Evolutionary conservation across 495 filamentous ascomycete genomes (phyloP).

Genomic region (Penicillium flavigenum): DNA sequence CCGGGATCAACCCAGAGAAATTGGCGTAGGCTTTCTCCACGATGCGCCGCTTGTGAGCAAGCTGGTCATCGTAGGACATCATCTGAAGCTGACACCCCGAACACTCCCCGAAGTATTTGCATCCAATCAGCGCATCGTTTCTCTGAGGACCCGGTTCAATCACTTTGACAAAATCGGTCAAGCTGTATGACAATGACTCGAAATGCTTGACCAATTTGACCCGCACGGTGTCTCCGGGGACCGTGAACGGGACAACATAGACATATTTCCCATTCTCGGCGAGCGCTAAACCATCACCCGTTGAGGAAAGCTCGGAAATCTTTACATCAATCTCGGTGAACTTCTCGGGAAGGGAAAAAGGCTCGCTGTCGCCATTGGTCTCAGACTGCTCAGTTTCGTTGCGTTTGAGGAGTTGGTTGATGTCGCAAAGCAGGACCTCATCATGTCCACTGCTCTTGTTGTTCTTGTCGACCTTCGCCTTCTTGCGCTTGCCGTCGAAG

Average conservation of each 20-base stretch:
- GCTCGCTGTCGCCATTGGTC: slow-evolving; percentile 20
- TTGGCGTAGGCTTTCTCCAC: slow-evolving; percentile 90
- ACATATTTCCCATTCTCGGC: slow-evolving; percentile 65
- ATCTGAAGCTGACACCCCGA: slow-evolving; percentile 97
- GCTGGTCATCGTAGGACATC: slow-evolving; percentile 84
- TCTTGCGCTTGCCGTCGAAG: slow-evolving; percentile 44
- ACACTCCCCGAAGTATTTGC: slow-evolving; percentile 83
- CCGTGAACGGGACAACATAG: slow-evolving; percentile 84
- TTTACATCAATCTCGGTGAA: slow-evolving; percentile 78
- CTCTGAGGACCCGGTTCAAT: slow-evolving; percentile 69
- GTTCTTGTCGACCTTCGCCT: slow-evolving; percentile 46
- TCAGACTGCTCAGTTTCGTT: slow-evolving; percentile 39
- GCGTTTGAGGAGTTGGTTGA: slow-evolving; percentile 61
- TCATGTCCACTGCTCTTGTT: slow-evolving; percentile 52
- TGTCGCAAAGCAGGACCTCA: slow-evolving; percentile 71
- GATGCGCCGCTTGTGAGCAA: slow-evolving; percentile 78
- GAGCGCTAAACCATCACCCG: slow-evolving; percentile 79
- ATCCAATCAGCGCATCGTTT: slow-evolving; percentile 72
- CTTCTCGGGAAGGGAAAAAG: slow-evolving; percentile 55
- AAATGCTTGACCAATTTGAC: slow-evolving; percentile 76
- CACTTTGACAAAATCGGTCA: slow-evolving; percentile 79
- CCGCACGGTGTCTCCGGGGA: slow-evolving; percentile 78
- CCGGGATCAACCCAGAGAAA: slow-evolving; percentile 77
- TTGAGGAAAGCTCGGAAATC: slow-evolving; percentile 77
- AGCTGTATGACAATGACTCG: slow-evolving; percentile 57